Base-by-base conservation (phyloP, 352 stramenopile genomes). In the Globisporangium cylindrosporum region DNA sequence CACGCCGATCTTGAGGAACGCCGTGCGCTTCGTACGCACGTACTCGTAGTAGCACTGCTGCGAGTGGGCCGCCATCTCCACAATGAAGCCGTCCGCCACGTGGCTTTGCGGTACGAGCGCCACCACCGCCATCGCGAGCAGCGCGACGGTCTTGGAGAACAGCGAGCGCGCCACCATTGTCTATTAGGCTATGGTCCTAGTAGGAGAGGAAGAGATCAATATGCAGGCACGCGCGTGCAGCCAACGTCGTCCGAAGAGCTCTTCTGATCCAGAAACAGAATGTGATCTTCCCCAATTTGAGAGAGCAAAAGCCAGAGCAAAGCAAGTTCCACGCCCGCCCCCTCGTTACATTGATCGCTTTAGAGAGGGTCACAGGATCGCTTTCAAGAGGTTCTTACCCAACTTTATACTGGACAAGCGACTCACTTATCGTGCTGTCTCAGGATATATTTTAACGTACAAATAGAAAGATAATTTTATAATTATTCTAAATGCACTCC, bases 1-100 rank as follows among this genome's bases (percentile, higher is more conserved):
- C 34, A 95, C 87, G 29, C 82, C 80, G 64, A 93, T 88, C 67
- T 86, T 87, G 64, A 95, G 80, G 73, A 81, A 95, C n/a, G 87
- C 87, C 62, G 85, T 95, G 69, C 87, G 83, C 74, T 93, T 93
- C 59, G 82, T 91, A 66, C 85, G 84, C 64, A 95, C 86, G 63
- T 95, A 93, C 73, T 95, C 87, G 57, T 86, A 89, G 73, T 90
- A 95, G 60, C 87, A 95, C 72, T 93, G 81, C 68, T 90, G 76
- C 58, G 77, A 75, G 36, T 70, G 62, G 6, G 70, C 80, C 20
- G 80, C 73, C 41, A 93, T 69, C 59, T 83, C 73, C 10, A 92
- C 68, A 24, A 93, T 89, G 60, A 95, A 80, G 0, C 74, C 80
- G 43, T 69, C 64, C 41, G 51, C 64, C 14, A 49, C 29, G 41